These are phyloP conservation scores for Phialophora tarda DNA, from an alignment of 2,329 filamentous ascomycete species.

Conservation along the genomic window DNA sequence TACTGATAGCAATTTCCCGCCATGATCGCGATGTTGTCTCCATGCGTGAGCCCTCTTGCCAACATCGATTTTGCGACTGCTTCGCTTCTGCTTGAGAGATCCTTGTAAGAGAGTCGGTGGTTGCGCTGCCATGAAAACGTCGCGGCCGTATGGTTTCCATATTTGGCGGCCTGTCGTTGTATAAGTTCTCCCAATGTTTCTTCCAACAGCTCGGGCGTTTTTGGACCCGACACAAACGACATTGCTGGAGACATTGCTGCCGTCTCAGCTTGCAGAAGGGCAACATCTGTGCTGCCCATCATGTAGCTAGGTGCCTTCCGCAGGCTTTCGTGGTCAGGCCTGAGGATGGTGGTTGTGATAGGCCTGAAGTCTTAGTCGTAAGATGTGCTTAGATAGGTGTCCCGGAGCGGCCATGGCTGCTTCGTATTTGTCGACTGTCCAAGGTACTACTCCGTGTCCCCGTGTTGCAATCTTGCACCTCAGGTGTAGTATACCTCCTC, in stretches of 20 bases:
- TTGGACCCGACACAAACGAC: conserved; percentile 19
- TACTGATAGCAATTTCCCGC: conserved; percentile 35
- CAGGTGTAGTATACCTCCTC: background rate
- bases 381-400: background rate
- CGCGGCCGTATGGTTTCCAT: conserved; percentile 56
- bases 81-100: conserved; percentile 63
- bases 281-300: conserved; percentile 3
- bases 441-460: background rate
- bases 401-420: background rate
- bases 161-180: conserved; percentile 46
- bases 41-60: conserved; percentile 26
- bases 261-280: background rate
- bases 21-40: conserved; percentile 31
- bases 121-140: conserved; percentile 53
- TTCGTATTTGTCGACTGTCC: background rate
- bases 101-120: conserved; percentile 69
- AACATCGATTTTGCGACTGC: conserved; percentile 31
- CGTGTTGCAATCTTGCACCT: background rate
- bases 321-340: background rate
- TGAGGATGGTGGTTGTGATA: background rate
- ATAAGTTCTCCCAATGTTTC: conserved; percentile 53
- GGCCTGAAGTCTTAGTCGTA: background rate
- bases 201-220: conserved; percentile 15
- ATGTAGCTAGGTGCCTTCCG: background rate
- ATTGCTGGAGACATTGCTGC: conserved; percentile 10